Evolutionary conservation across 495 filamentous ascomycete genomes (phyloP).

Genomic region (Aspergillus olivimuriae): DNA sequence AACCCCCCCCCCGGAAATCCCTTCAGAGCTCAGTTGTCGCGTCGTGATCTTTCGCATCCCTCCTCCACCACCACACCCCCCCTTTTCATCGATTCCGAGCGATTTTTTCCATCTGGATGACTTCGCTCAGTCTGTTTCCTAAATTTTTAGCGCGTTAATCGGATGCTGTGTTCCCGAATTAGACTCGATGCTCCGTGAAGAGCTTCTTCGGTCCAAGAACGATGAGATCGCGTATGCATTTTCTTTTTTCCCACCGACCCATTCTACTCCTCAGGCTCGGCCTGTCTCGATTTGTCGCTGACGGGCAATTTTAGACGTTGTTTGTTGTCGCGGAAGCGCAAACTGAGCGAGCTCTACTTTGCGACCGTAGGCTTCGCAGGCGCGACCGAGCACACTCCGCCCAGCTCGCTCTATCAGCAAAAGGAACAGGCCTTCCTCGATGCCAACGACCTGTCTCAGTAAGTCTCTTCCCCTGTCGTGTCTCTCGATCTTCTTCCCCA

Average conservation of each 20-base stretch:
- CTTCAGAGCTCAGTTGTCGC: constrained; percentile 36
- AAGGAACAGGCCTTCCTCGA: constrained; percentile 61
- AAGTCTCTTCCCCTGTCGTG: constrained; percentile 39
- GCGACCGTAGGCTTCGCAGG: constrained; percentile 44
- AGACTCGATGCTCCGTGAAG: constrained; percentile 53
- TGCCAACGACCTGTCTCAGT: constrained; percentile 71
- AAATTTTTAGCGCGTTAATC: constrained; percentile 50
- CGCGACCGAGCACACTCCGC: constrained; percentile 46
- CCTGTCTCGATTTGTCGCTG: constrained; percentile 24
- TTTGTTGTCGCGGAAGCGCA: constrained; percentile 72
- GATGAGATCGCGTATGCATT: constrained; percentile 58
- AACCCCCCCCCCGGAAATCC: constrained; percentile 22
- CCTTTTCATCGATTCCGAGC: constrained; percentile 49
- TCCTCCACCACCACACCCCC: constrained; percentile 38
- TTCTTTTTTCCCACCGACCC: constrained; percentile 21
- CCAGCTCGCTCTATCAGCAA: constrained; percentile 46
- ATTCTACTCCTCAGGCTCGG: constrained; percentile 3
- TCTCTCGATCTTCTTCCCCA: constrained; percentile 15
- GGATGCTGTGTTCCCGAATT: constrained; percentile 51
- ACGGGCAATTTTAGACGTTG: constrained; percentile 54
- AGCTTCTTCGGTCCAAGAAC: constrained; percentile 50
- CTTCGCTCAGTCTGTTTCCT: constrained; percentile 36
- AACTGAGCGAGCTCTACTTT: constrained; percentile 72
- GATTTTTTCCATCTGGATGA: constrained; percentile 48
- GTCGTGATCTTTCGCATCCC: constrained; percentile 32